Base-by-base conservation (phyloP, 176 grass and related monocot species). In the Phoenix dactylifera region DNA sequence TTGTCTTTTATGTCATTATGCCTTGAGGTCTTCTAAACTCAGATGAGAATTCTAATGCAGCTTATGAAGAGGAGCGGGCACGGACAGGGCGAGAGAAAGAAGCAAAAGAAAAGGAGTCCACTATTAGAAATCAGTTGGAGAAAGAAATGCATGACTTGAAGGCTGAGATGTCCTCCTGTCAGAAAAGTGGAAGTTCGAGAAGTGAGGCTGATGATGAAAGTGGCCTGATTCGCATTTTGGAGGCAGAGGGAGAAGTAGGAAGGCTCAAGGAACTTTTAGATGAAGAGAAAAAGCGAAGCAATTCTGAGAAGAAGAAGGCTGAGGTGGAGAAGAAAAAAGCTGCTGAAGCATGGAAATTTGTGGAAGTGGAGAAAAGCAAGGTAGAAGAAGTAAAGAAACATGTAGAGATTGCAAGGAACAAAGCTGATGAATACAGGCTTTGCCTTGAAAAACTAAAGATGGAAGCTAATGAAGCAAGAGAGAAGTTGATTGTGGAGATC, bases 121-220 rank as follows among this genome's bases (percentile, higher is more conserved):
- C 74, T 54, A 57, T 72, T 24, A 88, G 84, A 83, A 85, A 76
- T 76, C 74, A 17, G 24, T 57, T 92, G 39, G 87, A 98, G 83
- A 91, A 88, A 65, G 81, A 98, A 62, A 74, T 91, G 52, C 67
- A 66, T 83, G 81, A 91, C 69, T 80, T 98, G 77, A 98, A 92
- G 60, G 60, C 66, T 24, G 66, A 88, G 6, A 75, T 78, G 64
- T 77, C 73, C 17, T 52, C 59, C 64, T 68, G 80, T 57, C 69
- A 81, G 24, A 48, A 81, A 76, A 76, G 60, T 56, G 71, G 76
- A 65, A 69, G 49, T 72, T 48, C 58, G 3, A 60, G 49, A 51
- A 50, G 62, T 6, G 32, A 22, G 35, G 26, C 9, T 59, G 76
- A 70, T 67, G 68, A 70, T 51, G 69, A 74, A 25, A 70, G 68